Base-by-base conservation (phyloP, 495 filamentous ascomycete species). In the Penicillium flavigenum region DNA sequence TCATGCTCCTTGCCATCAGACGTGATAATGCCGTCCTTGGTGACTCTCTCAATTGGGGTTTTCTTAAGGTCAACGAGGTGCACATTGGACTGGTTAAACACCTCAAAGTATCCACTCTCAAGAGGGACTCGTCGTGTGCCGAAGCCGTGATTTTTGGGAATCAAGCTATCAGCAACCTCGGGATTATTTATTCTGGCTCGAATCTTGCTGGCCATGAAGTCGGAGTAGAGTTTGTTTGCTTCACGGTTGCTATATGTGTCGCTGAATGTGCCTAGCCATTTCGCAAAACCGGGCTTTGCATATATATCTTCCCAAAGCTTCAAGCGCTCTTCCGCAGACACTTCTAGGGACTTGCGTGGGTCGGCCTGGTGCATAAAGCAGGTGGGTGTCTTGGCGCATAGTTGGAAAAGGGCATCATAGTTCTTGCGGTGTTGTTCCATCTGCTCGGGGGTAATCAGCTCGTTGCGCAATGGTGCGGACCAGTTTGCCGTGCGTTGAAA, bases 401-500 rank as follows among this genome's bases (percentile, higher is more conserved):
- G 51, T 39, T 72, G 64, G 60, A 76, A 81, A 38, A 80, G 59
- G 6, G 75, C 55, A 0, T 63, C 70, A 27, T 81, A 81, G 16
- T 70, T 64, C 17, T 63, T 59, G 61, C 79, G 75, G 24, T 64
- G 56, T n/a, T 71, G 60, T 10, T 76, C 39, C 65, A 82, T 77
- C 56, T 81, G 76, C 32, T 77, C 69, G 3, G 63, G 61, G 24
- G 59, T 72, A 51, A 83, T 68, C n/a, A 65, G 24, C 12, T 68
- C 56, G 58, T 83, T 79, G 5, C 68, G 65, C 69, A 83, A 79
- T 1, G 63, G 63, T 1, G 63, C 63, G 6, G 63, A 65, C 63
- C 63, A 73, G 60, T 82, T 82, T 10, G 82, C 75, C 0, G 77
- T 79, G 9, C 80, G 65, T 57, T 81, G 78, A 55, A 79, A 79